Conservation (phyloP, 1,284 basidiomycete species). For the Kalmanozyma brasiliensis region DNA sequence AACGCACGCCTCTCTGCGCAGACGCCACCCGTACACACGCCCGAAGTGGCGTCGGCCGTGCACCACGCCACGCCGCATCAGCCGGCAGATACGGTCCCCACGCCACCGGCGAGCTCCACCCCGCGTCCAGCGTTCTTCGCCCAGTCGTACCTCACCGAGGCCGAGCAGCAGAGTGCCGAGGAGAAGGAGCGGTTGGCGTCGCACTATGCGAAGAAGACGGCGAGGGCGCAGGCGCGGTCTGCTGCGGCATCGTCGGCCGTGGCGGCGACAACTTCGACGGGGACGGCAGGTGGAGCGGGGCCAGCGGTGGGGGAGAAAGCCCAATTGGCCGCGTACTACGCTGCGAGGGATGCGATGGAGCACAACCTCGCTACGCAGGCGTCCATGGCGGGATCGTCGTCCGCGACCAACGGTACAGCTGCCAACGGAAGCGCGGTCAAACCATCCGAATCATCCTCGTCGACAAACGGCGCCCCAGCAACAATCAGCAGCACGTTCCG, state of each 20-base stretch:
- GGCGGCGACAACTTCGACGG: too few relatives aligned
- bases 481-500: too few relatives aligned
- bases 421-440: too few relatives aligned
- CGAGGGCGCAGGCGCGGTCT: slow-evolving; percentile 35
- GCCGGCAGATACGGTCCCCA: slow-evolving; percentile 25
- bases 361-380: slow-evolving; percentile 11
- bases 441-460: too few relatives aligned
- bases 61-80: slow-evolving; percentile 39
- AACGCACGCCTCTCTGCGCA: slow-evolving; percentile 19
- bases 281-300: neutral
- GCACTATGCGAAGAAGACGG: slow-evolving; percentile 43
- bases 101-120: slow-evolving; percentile 16
- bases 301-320: slow-evolving; percentile 32
- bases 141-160: slow-evolving; percentile 36
- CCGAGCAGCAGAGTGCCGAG: slow-evolving; percentile 38
- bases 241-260: too few relatives aligned
- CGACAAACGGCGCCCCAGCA: too few relatives aligned
- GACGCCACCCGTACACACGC: slow-evolving; percentile 1
- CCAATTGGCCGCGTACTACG: slow-evolving; percentile 48
- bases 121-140: slow-evolving; percentile 2
- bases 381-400: too few relatives aligned
- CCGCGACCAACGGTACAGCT: too few relatives aligned
- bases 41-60: slow-evolving; percentile 39
- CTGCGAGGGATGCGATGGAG: slow-evolving; percentile 38
- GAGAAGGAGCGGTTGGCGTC: slow-evolving; percentile 45